These are phyloP conservation scores for Melampsora abietis-canadensis DNA, from an alignment of 1,284 basidiomycete genomes.

Conservation along the genomic window DNA sequence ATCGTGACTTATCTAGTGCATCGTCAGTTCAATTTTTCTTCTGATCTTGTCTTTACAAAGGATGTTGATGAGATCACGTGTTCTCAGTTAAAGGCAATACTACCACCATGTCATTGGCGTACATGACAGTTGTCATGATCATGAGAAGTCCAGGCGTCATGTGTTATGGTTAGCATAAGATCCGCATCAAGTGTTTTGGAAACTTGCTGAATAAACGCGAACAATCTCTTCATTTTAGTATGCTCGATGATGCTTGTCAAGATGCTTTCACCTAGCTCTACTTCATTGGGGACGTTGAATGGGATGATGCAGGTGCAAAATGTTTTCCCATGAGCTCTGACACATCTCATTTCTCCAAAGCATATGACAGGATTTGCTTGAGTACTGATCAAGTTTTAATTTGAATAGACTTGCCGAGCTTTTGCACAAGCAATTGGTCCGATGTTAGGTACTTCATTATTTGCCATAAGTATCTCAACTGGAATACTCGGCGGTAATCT, in stretches of 20 bases:
- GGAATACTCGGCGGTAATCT: constrained; percentile 18
- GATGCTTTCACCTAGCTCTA: constrained; percentile 27
- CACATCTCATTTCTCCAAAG: too few species aligned
- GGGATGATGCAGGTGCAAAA: constrained; percentile 23
- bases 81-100: constrained; percentile 16
- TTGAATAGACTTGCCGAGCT: constrained; percentile 10
- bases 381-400: too few species aligned
- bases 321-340: too few species aligned
- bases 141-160: constrained; percentile 23
- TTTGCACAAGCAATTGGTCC: constrained; percentile 33
- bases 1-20: constrained; percentile 24
- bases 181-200: neutral
- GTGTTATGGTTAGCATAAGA: constrained; percentile 28
- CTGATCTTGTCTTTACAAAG: neutral
- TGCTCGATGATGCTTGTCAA: constrained; percentile 26
- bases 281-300: constrained; percentile 24
- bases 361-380: too few species aligned
- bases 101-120: constrained; percentile 9
- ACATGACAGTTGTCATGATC: constrained; percentile 17
- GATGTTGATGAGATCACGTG: neutral
- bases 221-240: neutral
- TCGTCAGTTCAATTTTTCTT: neutral
- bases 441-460: constrained; percentile 21
- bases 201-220: neutral
- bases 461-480: constrained; percentile 18